These are phyloP conservation scores for Daldinia sp. DNA, from an alignment of 2,329 filamentous ascomycete genomes.

Conservation along the genomic window DNA sequence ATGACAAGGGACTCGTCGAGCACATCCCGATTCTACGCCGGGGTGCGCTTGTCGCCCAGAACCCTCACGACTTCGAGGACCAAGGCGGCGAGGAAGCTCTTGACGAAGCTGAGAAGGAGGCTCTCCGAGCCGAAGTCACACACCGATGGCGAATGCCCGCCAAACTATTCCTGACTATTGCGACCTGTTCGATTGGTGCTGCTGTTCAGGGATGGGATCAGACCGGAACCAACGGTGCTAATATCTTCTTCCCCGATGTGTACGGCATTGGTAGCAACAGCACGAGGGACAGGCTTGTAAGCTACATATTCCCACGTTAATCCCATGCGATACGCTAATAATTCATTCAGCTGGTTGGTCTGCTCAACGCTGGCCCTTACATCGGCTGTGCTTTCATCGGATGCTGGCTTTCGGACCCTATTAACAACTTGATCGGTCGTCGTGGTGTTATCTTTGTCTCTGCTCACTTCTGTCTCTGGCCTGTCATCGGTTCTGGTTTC, in stretches of 20 bases:
- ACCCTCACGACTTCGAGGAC: conserved; percentile 71
- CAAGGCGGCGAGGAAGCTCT: conserved; percentile 70
- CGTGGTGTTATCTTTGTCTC: conserved; percentile 79
- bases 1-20: conserved; percentile 68
- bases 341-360: conserved; percentile 61
- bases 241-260: conserved; percentile 68
- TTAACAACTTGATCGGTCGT: conserved; percentile 72
- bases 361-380: conserved; percentile 65
- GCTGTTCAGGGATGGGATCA: conserved; percentile 79
- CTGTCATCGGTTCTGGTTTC: conserved; percentile 78
- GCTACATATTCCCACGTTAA: conserved; percentile 48
- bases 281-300: conserved; percentile 48
- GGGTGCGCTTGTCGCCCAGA: conserved; percentile 80
- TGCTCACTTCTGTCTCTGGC: conserved; percentile 77
- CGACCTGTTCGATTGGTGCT: conserved; percentile 75
- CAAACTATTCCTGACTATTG: conserved; percentile 74
- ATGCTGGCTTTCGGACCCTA: conserved; percentile 70
- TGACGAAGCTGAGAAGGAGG: conserved; percentile 68
- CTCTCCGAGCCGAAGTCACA: conserved; percentile 70
- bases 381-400: conserved; percentile 62
- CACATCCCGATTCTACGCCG: conserved; percentile 71
- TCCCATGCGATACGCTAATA: conserved; percentile 25
- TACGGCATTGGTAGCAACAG: conserved; percentile 61
- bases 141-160: conserved; percentile 76
- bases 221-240: conserved; percentile 73